phyloP scores from a whole-genome alignment of 768 basidiomycete species.

The Xerocomus potaroensis region DNA sequence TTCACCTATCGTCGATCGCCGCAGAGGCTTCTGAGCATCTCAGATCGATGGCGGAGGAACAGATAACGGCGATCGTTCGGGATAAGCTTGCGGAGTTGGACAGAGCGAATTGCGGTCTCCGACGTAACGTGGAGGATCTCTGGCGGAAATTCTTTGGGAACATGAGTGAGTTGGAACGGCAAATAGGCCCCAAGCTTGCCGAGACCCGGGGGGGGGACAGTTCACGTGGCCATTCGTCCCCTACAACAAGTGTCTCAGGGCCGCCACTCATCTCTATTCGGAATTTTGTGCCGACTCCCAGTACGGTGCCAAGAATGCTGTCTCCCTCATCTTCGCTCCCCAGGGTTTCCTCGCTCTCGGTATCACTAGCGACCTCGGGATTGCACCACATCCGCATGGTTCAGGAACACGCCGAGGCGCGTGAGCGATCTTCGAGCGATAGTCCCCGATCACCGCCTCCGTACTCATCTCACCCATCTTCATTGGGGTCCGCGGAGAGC shows the following conservation, averaged over 20 bases:
- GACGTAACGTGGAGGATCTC: slow-evolving; percentile 53
- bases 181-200: slow-evolving; percentile 21
- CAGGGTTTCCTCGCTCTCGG: slow-evolving; percentile 60
- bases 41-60: slow-evolving; percentile 54
- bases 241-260: slow-evolving; percentile 24
- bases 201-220: slow-evolving; percentile 21
- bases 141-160: slow-evolving; percentile 59
- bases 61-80: slow-evolving; percentile 49
- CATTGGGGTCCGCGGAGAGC: slow-evolving; percentile 25
- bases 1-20: slow-evolving; percentile 59
- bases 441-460: slow-evolving; percentile 31
- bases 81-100: slow-evolving; percentile 55
- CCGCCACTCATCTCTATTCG: slow-evolving; percentile 40
- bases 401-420: slow-evolving; percentile 16
- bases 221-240: slow-evolving; percentile 17
- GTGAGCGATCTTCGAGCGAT: slow-evolving; percentile 12
- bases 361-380: slow-evolving; percentile 57
- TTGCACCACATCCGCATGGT: slow-evolving; percentile 50
- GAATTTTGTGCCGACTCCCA: slow-evolving; percentile 52
- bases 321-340: slow-evolving; percentile 37
- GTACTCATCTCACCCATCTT: slow-evolving; percentile 34
- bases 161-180: slow-evolving; percentile 41
- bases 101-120: slow-evolving; percentile 48
- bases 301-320: slow-evolving; percentile 33
- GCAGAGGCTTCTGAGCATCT: slow-evolving; percentile 48